These are phyloP conservation scores for Backusella tuberculispora DNA, from an alignment of 192 early-diverging fungal species.

Conservation along the genomic window DNA sequence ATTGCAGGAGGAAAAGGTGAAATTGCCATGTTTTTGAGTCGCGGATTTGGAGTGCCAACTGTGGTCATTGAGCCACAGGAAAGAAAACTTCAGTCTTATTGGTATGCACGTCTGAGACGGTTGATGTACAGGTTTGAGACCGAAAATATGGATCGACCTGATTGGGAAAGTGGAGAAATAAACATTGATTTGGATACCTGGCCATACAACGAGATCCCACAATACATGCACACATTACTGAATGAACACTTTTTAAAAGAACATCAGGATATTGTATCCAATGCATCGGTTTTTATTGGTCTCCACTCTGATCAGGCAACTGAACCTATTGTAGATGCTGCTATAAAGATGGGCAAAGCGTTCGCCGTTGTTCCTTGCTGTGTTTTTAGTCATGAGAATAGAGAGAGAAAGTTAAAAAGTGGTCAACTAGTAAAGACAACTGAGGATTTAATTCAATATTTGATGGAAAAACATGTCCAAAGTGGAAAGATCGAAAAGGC, in stretches of 20 bases:
- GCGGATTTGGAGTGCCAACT: slow-evolving; percentile 46
- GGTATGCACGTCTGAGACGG: slow-evolving; percentile 37
- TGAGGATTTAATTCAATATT: slow-evolving; percentile 47
- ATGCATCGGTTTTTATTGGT: slow-evolving; percentile 52
- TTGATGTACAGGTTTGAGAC: slow-evolving; percentile 25
- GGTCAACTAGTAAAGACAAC: slow-evolving; percentile 46
- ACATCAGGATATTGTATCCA: slow-evolving; percentile 31
- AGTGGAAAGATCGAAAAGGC: slow-evolving; percentile 14
- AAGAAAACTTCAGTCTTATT: slow-evolving; percentile 46
- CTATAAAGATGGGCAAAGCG: slow-evolving; percentile 47
- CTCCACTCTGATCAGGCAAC: slow-evolving; percentile 65
- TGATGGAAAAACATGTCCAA: slow-evolving; percentile 42
- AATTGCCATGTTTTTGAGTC: slow-evolving; percentile 49
- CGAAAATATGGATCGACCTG: slow-evolving; percentile 19
- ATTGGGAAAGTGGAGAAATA: slow-evolving; percentile 25
- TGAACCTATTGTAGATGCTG: slow-evolving; percentile 59
- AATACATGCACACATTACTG: slow-evolving; percentile 32
- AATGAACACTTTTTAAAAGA: slow-evolving; percentile 42
- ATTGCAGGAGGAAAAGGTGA: slow-evolving; percentile 63
- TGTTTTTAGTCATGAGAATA: slow-evolving; percentile 58
- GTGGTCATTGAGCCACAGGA: slow-evolving; percentile 55
- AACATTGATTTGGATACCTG: slow-evolving; percentile 16
- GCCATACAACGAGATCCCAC: slow-evolving; percentile 25
- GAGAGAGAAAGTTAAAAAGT: slow-evolving; percentile 44
- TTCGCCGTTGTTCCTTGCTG: slow-evolving; percentile 65